Evolutionary conservation across 371 early-diverging fungal genomes (phyloP).

Genomic region (Gilbertella persicaria): DNA sequence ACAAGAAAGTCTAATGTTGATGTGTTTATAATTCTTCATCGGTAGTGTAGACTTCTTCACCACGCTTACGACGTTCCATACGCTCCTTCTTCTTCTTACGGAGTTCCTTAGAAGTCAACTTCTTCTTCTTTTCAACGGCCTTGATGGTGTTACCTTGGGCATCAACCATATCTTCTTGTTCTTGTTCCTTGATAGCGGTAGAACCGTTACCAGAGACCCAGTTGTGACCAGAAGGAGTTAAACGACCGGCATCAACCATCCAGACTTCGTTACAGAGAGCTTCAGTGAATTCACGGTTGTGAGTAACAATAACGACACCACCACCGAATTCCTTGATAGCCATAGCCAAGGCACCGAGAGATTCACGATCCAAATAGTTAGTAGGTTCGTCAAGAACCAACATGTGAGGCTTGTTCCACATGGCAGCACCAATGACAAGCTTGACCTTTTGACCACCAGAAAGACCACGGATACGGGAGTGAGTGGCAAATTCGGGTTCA

Average conservation of each 20-base stretch:
- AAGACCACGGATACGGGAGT: constrained; percentile 83
- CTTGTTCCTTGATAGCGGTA: constrained; percentile 39
- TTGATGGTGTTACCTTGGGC: constrained; percentile 56
- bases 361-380: constrained; percentile 81
- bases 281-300: constrained; percentile 75
- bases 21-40: constrained; percentile 47
- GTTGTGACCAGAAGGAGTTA: constrained; percentile 56
- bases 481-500: constrained; percentile 75
- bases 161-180: constrained; percentile 47
- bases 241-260: constrained; percentile 73
- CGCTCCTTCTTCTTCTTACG: constrained; percentile 63
- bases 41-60: constrained; percentile 55
- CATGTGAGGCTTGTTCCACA: constrained; percentile 87
- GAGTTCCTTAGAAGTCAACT: constrained; percentile 51
- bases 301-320: constrained; percentile 78
- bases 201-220: constrained; percentile 54
- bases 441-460: constrained; percentile 94
- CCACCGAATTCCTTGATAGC: constrained; percentile 74
- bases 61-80: constrained; percentile 59
- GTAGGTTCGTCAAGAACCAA: constrained; percentile 91
- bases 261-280: constrained; percentile 73
- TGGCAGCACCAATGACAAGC: constrained; percentile 83
- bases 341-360: constrained; percentile 70
- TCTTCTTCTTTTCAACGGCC: constrained; percentile 51
- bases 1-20: not conserved